Base-by-base conservation (phyloP, 129 eudicot genomes). In the Lactuca saligna region DNA sequence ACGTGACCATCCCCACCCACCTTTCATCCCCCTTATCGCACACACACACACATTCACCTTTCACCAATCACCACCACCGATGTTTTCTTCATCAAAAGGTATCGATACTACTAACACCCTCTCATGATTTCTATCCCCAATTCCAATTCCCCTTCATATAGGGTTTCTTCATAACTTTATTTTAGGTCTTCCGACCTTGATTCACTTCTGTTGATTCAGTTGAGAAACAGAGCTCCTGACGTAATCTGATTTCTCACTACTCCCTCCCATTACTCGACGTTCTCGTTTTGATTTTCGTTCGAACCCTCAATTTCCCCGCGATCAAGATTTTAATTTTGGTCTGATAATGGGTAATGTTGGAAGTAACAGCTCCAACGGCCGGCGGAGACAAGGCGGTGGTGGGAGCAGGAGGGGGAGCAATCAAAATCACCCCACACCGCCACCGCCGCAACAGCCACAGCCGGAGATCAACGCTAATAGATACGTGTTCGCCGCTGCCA, bases 401-500 rank as follows among this genome's bases (percentile, higher is more conserved):
- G 71, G 70, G 0, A 63, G 55, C 58, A 57, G 83, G 57, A 67
- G 83, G 31, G 71, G 75, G 25, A 68, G 12, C 71, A 75, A 77
- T 39, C 80, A 82, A 70, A 72, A 65, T 72, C 81, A 72, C 63
- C 85, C 78, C 1, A 63, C 84, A 10, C 79, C 95, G 5, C 86
- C 82, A 17, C 95, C 85, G 13, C 84, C 85, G 4, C 89, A 78
- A 58, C 81, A 79, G 7, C 89, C 81, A 33, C 89, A 71, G 44
- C 80, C 83, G 14, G 85, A 91, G 76, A 72, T 87, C 79, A 68
- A 74, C 57, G 84, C 79, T 6, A 91, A 87, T 53, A 76, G 83
- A 0, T 83, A 81, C 59, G 97, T 87, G 20, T 91, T 87, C 75
- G 89, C 97, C 8, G 95, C 95, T 0, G 95, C 90, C 5, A 83